Evolutionary conservation across 345 rosid species (phyloP).

Genomic region (Trapa incisa): DNA sequence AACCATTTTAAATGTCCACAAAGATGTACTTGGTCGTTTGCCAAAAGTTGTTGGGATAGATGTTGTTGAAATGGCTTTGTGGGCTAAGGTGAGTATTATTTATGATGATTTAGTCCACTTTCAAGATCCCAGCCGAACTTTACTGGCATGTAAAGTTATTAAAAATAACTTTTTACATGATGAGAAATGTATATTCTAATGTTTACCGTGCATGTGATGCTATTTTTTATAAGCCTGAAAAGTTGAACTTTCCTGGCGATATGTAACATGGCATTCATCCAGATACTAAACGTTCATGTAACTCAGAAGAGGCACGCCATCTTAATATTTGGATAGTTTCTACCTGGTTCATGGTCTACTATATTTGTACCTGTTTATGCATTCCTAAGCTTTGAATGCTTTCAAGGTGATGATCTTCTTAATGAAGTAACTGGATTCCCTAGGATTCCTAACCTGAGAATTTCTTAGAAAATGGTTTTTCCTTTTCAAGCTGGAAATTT

Average conservation of each 20-base stretch:
- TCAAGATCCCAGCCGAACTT: neutral
- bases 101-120: constrained; percentile 7
- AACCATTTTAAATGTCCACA: constrained; percentile 62
- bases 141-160: neutral
- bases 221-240: neutral
- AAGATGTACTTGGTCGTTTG: constrained; percentile 63
- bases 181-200: neutral
- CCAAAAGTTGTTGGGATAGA: constrained; percentile 88
- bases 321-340: neutral
- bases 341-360: neutral
- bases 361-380: neutral
- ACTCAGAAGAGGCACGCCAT: neutral
- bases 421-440: neutral
- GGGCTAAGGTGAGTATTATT: constrained; percentile 73
- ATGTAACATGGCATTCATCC: neutral
- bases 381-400: neutral
- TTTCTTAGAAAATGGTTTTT: too few species aligned
- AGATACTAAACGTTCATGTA: neutral
- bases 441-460: neutral
- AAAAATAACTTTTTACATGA: neutral
- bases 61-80: constrained; percentile 90
- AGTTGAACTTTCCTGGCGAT: neutral
- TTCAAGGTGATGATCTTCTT: neutral
- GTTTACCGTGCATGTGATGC: neutral
- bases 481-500: constrained; percentile 6